Percentiles rank a stretch among this genome's conserved stretches.
Conservation (phyloP, 306 rosid genomes). For the Quillaja saponaria region DNA sequence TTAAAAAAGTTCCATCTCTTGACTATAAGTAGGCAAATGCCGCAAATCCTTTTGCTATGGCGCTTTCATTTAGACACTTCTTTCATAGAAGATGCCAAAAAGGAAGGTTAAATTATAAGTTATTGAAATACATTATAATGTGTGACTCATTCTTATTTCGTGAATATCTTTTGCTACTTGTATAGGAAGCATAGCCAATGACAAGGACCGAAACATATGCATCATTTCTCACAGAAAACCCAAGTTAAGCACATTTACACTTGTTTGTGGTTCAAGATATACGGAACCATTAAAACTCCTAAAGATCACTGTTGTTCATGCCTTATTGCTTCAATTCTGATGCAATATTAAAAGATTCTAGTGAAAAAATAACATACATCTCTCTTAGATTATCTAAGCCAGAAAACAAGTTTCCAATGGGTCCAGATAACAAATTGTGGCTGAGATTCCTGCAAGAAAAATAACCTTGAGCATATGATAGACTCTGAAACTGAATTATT, state of each 20-base stretch:
- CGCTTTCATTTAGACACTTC: neutral
- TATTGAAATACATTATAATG: too few relatives aligned
- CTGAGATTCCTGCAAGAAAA: slow-evolving; percentile 78
- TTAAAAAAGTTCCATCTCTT: neutral
- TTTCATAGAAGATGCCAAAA: neutral
- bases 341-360: slow-evolving; percentile 15
- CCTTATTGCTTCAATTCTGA: slow-evolving; percentile 27
- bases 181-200: too few relatives aligned
- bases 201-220: neutral
- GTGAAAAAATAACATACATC: slow-evolving; percentile 56
- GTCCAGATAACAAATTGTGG: slow-evolving; percentile 78
- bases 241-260: neutral
- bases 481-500: slow-evolving; percentile 16
- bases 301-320: neutral
- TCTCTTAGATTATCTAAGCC: slow-evolving; percentile 73
- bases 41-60: neutral
- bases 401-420: slow-evolving; percentile 76
- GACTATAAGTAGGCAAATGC: neutral
- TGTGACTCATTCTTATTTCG: too few relatives aligned
- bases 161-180: too few relatives aligned
- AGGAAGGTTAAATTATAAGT: neutral
- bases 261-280: neutral
- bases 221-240: slow-evolving; percentile 5
- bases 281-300: neutral
- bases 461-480: slow-evolving; percentile 13